Evolutionary conservation across 1,139 yeast species (phyloP), one percentile per base, ranked within the genome.

Genomic region (Hyphopichia fennica): DNA sequence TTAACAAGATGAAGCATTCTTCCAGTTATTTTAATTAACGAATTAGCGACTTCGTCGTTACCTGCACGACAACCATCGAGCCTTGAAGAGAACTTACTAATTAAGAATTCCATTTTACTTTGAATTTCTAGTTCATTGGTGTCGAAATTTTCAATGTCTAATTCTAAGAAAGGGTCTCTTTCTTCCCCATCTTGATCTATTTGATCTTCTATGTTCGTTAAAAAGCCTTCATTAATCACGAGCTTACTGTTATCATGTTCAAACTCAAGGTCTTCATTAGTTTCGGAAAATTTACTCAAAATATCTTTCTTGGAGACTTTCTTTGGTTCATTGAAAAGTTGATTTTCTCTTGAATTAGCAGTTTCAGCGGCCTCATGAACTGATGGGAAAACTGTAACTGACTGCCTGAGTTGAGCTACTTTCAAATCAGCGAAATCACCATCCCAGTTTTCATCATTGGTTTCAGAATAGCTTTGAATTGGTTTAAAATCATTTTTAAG

Each of bases 101-200:
- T 60, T 27, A 73, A 56, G 40, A 61, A 63, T 37, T 69, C 77
- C 72, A 71, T 72, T 47, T 72, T 72, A 37, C 62, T 60, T 47
- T 70, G 76, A 29, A 72, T 61, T 47, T 71, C 77, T 19, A 72
- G 53, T 40, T 73, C 79, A 44, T 68, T 67, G 6, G 76, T 70
- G 47, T 72, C 75, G 45, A 70, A 70, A 40, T 62, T 61, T 22
- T 71, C 75, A 31, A 72, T 54, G 28, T 71, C 77, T 28, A 73
- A 57, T 22, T 68, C 60, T 23, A 65, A 53, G 44, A 73, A 72
- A 5, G 77, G 77, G 48, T 72, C 77, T 0, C 51, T 47, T 8
- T 63, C 71, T 20, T 60, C 72, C 15, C 49, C 45, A 14, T 37
- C 40, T 8, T 17, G 20, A 18, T 9, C 28, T 13, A 39, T 34